phyloP scores from a whole-genome alignment of 208 protist species.

The Leishmania tropica region DNA sequence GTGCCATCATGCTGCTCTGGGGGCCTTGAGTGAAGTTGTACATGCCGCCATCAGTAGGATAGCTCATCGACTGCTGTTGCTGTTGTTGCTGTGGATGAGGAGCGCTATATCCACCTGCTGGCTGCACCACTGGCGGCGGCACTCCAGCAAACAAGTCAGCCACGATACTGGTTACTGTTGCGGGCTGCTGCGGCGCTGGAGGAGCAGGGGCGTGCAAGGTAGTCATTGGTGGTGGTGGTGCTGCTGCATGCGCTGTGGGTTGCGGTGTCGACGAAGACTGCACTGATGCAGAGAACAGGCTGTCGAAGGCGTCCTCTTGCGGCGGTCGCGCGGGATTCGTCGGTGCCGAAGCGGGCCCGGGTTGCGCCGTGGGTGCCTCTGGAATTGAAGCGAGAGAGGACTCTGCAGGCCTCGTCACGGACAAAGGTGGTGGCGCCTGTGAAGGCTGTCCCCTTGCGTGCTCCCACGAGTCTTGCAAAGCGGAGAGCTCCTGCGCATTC shows the following conservation, averaged over 20 bases:
- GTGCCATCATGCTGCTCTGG: not conserved
- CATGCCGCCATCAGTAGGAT: not conserved
- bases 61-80: not conserved
- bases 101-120: not conserved
- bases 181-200: constrained; percentile 1
- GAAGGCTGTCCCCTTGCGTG: constrained; percentile 16
- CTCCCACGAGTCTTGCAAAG: constrained; percentile 39
- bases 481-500: constrained; percentile 32
- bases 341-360: not conserved
- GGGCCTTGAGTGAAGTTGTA: not conserved
- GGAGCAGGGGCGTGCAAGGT: not conserved
- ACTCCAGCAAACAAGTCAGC: constrained; percentile 34
- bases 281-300: constrained; percentile 48
- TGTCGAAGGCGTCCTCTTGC: constrained; percentile 48
- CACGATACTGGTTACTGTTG: constrained; percentile 23
- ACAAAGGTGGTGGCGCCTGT: constrained; percentile 7
- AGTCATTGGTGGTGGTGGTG: not conserved
- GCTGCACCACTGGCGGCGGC: constrained; percentile 1
- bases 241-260: constrained; percentile 2
- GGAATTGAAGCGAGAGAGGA: not conserved
- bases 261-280: constrained; percentile 15
- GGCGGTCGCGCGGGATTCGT: constrained; percentile 10
- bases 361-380: not conserved
- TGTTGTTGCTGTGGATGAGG: constrained; percentile 7
- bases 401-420: not conserved